phyloP scores from a whole-genome alignment of 2,329 filamentous ascomycete genomes.

The Trichoderma sp. region DNA sequence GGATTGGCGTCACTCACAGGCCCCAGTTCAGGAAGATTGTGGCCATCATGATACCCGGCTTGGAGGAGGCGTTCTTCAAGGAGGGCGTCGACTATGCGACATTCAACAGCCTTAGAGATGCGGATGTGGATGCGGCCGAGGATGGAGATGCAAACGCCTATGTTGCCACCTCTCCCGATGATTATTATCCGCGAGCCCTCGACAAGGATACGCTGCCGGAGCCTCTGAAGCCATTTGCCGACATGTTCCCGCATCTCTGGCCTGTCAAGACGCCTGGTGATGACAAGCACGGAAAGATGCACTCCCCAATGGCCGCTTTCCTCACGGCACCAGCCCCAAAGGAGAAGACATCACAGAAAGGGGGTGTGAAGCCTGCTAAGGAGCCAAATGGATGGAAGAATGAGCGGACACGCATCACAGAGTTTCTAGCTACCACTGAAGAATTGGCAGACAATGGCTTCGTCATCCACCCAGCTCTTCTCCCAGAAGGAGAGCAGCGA shows the following conservation, averaged over 20 bases:
- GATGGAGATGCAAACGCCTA: slow-evolving; percentile 37
- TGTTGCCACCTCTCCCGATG: slow-evolving; percentile 53
- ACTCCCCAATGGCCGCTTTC: slow-evolving; percentile 85
- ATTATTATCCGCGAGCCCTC: slow-evolving; percentile 60
- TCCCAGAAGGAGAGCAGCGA: slow-evolving; percentile 58
- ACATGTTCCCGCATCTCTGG: slow-evolving; percentile 88
- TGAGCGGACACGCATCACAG: slow-evolving; percentile 77
- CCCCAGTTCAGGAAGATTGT: slow-evolving; percentile 77
- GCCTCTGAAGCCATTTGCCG: slow-evolving; percentile 66
- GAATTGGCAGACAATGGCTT: slow-evolving; percentile 85
- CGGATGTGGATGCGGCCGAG: slow-evolving; percentile 26
- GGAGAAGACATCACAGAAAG: slow-evolving; percentile 60
- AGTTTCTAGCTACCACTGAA: slow-evolving; percentile 70
- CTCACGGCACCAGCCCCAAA: slow-evolving; percentile 73
- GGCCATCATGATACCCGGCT: slow-evolving; percentile 84
- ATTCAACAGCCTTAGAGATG: slow-evolving; percentile 43
- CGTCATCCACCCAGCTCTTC: slow-evolving; percentile 76
- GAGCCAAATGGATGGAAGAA: slow-evolving; percentile 70
- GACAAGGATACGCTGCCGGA: slow-evolving; percentile 53
- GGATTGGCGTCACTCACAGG: slow-evolving; percentile 64
- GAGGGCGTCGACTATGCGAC: slow-evolving; percentile 52
- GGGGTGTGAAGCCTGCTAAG: slow-evolving; percentile 59
- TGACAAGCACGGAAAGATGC: slow-evolving; percentile 74
- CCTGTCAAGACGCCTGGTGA: slow-evolving; percentile 87
- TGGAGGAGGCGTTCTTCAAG: slow-evolving; percentile 89